Evolutionary conservation across 257 asterid species (phyloP), one percentile per base, ranked within the genome.

Genomic region (Lycium ferocissimum): DNA sequence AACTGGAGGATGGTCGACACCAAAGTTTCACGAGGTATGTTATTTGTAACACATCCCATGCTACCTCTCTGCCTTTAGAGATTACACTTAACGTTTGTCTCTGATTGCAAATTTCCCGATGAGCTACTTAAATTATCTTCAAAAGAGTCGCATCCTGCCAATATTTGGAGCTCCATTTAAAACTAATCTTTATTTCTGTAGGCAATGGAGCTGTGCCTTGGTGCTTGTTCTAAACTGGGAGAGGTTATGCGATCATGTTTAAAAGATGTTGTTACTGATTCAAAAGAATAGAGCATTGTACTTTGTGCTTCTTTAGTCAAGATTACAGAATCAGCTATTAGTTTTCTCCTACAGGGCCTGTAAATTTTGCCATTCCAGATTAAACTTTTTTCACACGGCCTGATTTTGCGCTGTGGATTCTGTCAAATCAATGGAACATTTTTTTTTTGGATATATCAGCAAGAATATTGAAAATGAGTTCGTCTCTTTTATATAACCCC

Each of bases 1-100:
- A 79, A 92, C 98, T 0, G 99, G 99, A 87, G 99, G 92, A 78
- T 95, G 99, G 99, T 91, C 98, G 43, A 92, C 97, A 14, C 80
- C 97, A 40, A 92, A 92, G 91, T 89, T 92, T 72, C 88, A 93
- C 3, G 99, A 97, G 98, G 99, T 96, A 91, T 62, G 80, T 33
- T 80, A 66, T 80, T 75, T 38, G 62, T 70, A 6, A 13, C 33
- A 22, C 45, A 4, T 58, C 40, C 56, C 37, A 3, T 57, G 14
- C 72, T 81, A 11, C 11, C 26, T 45, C 69, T 73, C 71, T 17
- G 53, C 40, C 66, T 62, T 57, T 43, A 71, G 54, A 37, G 51
- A 40, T 14, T 4, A 22, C 54, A 43, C 47, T 14, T 37, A 54
- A 38, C 56, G 15, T 58, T 26, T 58, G 65, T 58, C 65, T 58